Evolutionary conservation across 257 asterid genomes (phyloP).

Genomic region (Lycium ferocissimum): DNA sequence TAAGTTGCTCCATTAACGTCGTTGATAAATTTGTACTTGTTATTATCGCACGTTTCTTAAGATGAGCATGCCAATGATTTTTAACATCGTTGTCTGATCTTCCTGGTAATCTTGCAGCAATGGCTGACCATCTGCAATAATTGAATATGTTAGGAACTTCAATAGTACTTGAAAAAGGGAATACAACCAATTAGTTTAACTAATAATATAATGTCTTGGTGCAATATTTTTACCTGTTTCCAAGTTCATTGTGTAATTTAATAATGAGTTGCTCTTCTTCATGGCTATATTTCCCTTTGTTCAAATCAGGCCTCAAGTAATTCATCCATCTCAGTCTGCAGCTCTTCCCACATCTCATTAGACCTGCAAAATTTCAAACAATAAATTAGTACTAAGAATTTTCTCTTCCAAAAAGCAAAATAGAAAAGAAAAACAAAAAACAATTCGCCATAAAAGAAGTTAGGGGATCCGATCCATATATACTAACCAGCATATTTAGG

Average conservation of each 20-base stretch:
- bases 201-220: too few relatives aligned
- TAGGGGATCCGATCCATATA: not conserved
- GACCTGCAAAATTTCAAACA: conserved; percentile 40
- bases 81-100: conserved; percentile 63
- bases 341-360: conserved; percentile 67
- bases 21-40: not conserved
- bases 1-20: not conserved
- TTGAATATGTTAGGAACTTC: not conserved
- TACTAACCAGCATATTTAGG: conserved; percentile 44
- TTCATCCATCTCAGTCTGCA: conserved; percentile 70
- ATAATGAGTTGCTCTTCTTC: conserved; percentile 55
- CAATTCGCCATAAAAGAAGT: too few relatives aligned
- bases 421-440: too few relatives aligned
- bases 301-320: conserved; percentile 57
- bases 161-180: not conserved
- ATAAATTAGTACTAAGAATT: conserved; percentile 8
- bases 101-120: conserved; percentile 53
- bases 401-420: not conserved
- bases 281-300: conserved; percentile 45
- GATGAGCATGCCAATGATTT: conserved; percentile 57
- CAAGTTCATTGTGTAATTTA: conserved; percentile 48
- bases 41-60: conserved; percentile 35
- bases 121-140: conserved; percentile 54
- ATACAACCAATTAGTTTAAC: not conserved
- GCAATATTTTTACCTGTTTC: conserved; percentile 42